These are phyloP conservation scores for Cymbopogon flexuosus DNA, from an alignment of 202 grass and related monocot genomes.

Conservation along the genomic window DNA sequence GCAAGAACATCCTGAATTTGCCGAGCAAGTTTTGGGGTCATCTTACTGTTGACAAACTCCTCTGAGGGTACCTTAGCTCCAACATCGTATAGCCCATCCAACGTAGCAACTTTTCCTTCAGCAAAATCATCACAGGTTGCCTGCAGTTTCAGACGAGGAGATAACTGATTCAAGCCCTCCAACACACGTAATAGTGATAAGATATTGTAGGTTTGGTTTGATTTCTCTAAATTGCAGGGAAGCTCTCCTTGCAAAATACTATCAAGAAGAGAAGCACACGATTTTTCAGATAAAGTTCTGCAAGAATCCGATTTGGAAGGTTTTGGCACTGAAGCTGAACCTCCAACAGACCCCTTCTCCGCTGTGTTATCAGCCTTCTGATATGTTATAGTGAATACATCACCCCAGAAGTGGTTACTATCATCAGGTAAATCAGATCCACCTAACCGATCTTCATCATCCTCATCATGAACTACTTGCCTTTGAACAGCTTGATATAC, in stretches of 20 bases:
- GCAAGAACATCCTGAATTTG: slow-evolving; percentile 94
- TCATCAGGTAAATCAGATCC: slow-evolving; percentile 60
- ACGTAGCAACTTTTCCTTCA: slow-evolving; percentile 41
- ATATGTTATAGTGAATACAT: slow-evolving; percentile 87
- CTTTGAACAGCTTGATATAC: slow-evolving; percentile 87
- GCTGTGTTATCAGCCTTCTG: slow-evolving; percentile 66
- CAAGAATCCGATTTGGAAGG: slow-evolving; percentile 47
- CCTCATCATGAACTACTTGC: slow-evolving; percentile 58
- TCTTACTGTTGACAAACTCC: slow-evolving; percentile 76
- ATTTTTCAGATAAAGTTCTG: slow-evolving; percentile 26
- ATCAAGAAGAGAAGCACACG: slow-evolving; percentile 52
- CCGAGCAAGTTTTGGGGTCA: slow-evolving; percentile 79
- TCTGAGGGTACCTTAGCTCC: slow-evolving; percentile 50
- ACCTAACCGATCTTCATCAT: slow-evolving; percentile 55
- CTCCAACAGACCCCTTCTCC: slow-evolving; percentile 36
- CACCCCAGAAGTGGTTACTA: slow-evolving; percentile 69
- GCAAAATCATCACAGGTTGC: slow-evolving; percentile 61
- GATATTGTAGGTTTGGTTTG: slow-evolving; percentile 66
- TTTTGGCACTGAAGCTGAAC: slow-evolving; percentile 39
- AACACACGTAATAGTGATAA: slow-evolving; percentile 69
- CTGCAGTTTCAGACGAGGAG: slow-evolving; percentile 56
- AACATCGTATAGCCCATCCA: slow-evolving; percentile 42
- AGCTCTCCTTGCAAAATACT: slow-evolving; percentile 80
- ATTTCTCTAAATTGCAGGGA: slow-evolving; percentile 70
- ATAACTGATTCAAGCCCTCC: slow-evolving; percentile 71